Conservation (phyloP, 176 grass and related monocot species). For the Thinopyrum elongatum region DNA sequence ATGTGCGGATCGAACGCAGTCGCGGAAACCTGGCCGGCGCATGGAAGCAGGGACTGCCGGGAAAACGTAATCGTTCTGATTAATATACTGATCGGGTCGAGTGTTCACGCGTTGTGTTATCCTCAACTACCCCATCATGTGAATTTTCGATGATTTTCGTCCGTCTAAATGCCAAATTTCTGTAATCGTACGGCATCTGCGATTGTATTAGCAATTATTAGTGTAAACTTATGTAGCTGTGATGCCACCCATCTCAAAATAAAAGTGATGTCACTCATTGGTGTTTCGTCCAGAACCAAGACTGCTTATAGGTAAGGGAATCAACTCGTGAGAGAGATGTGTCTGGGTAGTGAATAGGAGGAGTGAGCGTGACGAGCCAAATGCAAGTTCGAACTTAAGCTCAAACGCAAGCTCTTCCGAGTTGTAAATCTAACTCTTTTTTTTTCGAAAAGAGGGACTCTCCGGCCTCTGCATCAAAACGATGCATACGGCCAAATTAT, state of each 20-base stretch:
- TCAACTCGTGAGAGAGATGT: background rate
- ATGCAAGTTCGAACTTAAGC: background rate
- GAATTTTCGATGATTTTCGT: background rate
- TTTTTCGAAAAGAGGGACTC: too few species aligned
- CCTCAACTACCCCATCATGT: too few species aligned
- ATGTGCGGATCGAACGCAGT: background rate
- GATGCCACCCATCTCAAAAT: background rate
- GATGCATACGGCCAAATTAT: too few species aligned
- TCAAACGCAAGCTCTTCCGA: background rate
- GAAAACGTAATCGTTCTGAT: background rate
- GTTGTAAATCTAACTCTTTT: too few species aligned
- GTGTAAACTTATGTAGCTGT: background rate
- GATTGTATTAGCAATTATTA: background rate
- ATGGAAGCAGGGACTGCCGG: background rate
- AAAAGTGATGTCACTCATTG: background rate
- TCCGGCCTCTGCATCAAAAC: too few species aligned
- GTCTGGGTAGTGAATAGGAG: background rate
- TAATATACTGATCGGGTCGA: too few species aligned
- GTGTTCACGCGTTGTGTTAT: too few species aligned
- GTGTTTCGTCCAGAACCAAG: background rate
- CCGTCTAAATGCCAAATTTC: background rate
- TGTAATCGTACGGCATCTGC: background rate
- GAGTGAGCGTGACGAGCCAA: background rate
- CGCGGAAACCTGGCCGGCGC: conserved; percentile 17
- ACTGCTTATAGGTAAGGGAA: background rate